A percentile compares a stretch with the other conserved stretches of the same genome.
Evolutionary conservation across 225 moss, liverwort and hornwort species (phyloP).

Genomic region (Neckera pumila): DNA sequence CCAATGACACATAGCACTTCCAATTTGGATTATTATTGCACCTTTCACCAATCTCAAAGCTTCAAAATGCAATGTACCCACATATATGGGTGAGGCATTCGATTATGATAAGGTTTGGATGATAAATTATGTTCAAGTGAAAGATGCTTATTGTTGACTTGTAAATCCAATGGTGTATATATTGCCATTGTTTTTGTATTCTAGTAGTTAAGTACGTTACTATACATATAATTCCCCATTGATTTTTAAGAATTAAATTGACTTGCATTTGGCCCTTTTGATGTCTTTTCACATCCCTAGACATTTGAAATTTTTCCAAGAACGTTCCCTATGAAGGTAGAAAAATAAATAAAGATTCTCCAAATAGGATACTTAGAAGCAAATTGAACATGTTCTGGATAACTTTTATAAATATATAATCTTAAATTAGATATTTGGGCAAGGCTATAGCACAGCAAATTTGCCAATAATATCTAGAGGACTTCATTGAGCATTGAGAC

Average conservation of each 20-base stretch:
- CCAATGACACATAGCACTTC: neutral
- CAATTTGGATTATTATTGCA: neutral
- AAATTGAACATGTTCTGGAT: neutral
- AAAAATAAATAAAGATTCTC: neutral
- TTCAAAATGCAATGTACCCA: neutral
- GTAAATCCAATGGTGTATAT: neutral
- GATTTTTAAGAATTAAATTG: neutral
- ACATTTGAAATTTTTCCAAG: neutral
- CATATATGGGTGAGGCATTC: neutral
- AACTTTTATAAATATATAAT: neutral
- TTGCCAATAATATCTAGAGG: neutral
- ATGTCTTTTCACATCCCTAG: neutral
- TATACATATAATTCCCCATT: neutral
- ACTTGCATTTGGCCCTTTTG: neutral
- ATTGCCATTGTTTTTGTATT: neutral
- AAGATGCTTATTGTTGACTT: neutral
- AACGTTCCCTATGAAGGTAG: accelerated
- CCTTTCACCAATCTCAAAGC: accelerated
- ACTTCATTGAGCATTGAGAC: neutral
- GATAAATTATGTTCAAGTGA: neutral
- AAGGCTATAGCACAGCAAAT: neutral
- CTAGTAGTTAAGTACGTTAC: neutral
- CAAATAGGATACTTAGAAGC: neutral
- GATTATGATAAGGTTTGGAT: neutral
- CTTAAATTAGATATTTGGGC: neutral